Conservation (phyloP, 768 basidiomycete species). For the Fomitopsis pulvina region DNA sequence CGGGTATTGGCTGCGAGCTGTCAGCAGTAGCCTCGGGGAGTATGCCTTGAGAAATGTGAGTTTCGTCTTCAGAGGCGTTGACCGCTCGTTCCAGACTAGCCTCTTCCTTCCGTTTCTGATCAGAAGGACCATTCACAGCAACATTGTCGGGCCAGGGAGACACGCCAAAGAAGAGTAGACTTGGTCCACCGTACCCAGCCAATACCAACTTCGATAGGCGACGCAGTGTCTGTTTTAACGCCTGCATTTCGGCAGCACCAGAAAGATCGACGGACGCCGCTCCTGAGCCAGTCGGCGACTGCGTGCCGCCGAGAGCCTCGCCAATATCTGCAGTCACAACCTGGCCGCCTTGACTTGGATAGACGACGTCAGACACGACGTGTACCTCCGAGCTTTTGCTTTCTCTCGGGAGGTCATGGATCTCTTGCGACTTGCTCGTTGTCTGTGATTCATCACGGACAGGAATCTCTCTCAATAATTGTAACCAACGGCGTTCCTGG, state of each 20-base stretch:
- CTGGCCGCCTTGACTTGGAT: conserved; percentile 62
- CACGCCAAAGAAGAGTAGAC: conserved; percentile 75
- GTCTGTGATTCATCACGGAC: conserved; percentile 39
- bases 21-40: neutral
- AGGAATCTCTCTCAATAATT: conserved; percentile 58
- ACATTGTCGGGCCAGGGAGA: conserved; percentile 20
- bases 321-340: conserved; percentile 80
- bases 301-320: conserved; percentile 27
- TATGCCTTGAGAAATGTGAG: conserved; percentile 14
- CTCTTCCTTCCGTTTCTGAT: conserved; percentile 42
- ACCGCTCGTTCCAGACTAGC: conserved; percentile 58
- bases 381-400: conserved; percentile 48
- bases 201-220: conserved; percentile 78
- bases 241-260: conserved; percentile 31
- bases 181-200: conserved; percentile 80
- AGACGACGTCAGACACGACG: conserved; percentile 67
- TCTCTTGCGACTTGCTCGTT: neutral
- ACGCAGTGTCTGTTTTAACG: conserved; percentile 60
- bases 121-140: conserved; percentile 20
- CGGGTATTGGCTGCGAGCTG: conserved; percentile 2
- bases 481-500: conserved; percentile 69
- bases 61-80: conserved; percentile 66
- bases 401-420: conserved; percentile 1
- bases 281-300: neutral
- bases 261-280: neutral